Conservation (phyloP, 805 yeast genomes). For the Kodamaea fukazawae region DNA sequence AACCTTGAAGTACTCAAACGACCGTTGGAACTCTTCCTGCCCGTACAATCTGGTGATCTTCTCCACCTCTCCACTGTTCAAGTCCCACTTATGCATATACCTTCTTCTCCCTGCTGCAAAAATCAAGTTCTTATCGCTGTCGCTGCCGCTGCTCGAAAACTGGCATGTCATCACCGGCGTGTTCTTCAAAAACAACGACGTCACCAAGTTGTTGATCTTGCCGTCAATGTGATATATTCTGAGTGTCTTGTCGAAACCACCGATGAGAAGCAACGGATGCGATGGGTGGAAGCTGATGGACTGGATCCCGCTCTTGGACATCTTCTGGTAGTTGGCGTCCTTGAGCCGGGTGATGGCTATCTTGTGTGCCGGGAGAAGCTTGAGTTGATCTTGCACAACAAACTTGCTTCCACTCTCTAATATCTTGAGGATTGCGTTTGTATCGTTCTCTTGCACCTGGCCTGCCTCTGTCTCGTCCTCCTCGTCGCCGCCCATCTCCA, state of each 20-base stretch:
- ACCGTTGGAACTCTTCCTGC: slow-evolving; percentile 77
- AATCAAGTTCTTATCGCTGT: slow-evolving; percentile 46
- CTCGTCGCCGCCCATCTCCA: slow-evolving; percentile 19
- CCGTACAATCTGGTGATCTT: slow-evolving; percentile 90
- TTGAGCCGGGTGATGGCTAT: slow-evolving; percentile 78
- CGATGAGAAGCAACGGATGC: slow-evolving; percentile 80
- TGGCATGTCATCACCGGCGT: slow-evolving; percentile 77
- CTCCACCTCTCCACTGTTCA: slow-evolving; percentile 66
- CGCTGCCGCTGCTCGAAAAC: slow-evolving; percentile 44
- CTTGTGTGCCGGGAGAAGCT: slow-evolving; percentile 63
- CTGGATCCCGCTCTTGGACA: slow-evolving; percentile 81
- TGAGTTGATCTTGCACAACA: slow-evolving; percentile 43
- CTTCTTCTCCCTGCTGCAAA: slow-evolving; percentile 90
- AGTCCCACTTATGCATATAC: slow-evolving; percentile 90
- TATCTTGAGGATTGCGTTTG: slow-evolving; percentile 32
- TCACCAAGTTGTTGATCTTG: slow-evolving; percentile 71
- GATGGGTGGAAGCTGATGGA: slow-evolving; percentile 79
- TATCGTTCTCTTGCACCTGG: slow-evolving; percentile 14
- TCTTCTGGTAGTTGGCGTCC: slow-evolving; percentile 75
- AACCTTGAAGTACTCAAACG: slow-evolving; percentile 81
- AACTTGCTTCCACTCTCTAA: slow-evolving; percentile 36
- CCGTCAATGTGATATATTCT: slow-evolving; percentile 92
- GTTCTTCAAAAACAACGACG: slow-evolving; percentile 74
- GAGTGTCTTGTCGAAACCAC: slow-evolving; percentile 88
- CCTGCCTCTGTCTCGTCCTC: slow-evolving; percentile 15